These are phyloP conservation scores for Parastagonospora avenae DNA, from an alignment of 2,329 filamentous ascomycete genomes.

Conservation along the genomic window DNA sequence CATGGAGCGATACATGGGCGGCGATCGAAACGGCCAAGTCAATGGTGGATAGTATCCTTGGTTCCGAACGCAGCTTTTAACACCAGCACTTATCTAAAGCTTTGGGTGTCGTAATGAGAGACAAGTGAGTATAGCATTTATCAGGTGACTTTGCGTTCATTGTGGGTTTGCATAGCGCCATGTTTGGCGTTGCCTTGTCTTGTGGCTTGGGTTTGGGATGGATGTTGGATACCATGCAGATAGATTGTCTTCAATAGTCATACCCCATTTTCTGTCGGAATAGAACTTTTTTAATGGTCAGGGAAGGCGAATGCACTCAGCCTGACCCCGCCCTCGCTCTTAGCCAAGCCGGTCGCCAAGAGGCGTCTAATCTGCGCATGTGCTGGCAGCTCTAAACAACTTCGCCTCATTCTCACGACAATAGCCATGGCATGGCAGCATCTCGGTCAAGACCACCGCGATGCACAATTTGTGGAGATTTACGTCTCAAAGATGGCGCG, in stretches of 20 bases:
- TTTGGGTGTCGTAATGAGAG: background rate
- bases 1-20: slow-evolving; percentile 74
- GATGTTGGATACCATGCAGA: slow-evolving; percentile 7
- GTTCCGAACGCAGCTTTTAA: slow-evolving; percentile 12
- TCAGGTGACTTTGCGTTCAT: background rate
- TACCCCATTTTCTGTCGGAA: slow-evolving; percentile 1
- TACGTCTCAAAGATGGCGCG: too few species aligned
- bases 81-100: slow-evolving; percentile 19
- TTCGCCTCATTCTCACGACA: too few species aligned
- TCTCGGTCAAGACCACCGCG: too few species aligned
- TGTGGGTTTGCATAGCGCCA: background rate
- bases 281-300: background rate
- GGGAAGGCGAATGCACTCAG: too few species aligned
- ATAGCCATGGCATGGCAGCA: too few species aligned
- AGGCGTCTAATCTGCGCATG: too few species aligned
- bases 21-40: slow-evolving; percentile 24
- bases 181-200: slow-evolving; percentile 4
- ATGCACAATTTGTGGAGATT: too few species aligned
- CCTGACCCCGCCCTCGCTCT: too few species aligned
- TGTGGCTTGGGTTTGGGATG: background rate
- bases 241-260: slow-evolving; percentile 4
- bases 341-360: too few species aligned
- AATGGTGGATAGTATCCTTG: slow-evolving; percentile 31
- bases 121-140: background rate
- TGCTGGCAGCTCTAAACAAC: too few species aligned